These are phyloP conservation scores for Botrytis elliptica DNA, from an alignment of 2,329 filamentous ascomycete genomes.

Conservation along the genomic window DNA sequence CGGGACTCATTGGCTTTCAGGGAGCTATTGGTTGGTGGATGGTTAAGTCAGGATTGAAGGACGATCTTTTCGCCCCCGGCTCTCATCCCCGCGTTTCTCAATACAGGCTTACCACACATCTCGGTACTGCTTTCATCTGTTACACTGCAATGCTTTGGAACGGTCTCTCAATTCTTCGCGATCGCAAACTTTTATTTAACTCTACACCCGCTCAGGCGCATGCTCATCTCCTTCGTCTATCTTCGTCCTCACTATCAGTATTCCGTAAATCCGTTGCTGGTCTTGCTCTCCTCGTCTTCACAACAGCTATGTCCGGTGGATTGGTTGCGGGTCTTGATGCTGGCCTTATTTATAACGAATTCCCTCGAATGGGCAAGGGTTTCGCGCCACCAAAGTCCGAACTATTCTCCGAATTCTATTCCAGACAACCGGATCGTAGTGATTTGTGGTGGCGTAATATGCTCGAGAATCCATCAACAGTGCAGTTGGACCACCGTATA, in stretches of 20 bases:
- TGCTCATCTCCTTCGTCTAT: constrained; percentile 59
- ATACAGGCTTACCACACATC: constrained; percentile 86
- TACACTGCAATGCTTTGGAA: constrained; percentile 94
- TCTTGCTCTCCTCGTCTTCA: constrained; percentile 75
- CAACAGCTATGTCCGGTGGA: constrained; percentile 88
- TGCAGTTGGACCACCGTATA: constrained; percentile 93
- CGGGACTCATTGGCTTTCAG: constrained; percentile 87
- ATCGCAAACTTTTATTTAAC: constrained; percentile 63
- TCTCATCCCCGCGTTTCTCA: constrained; percentile 91
- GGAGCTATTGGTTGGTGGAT: constrained; percentile 99
- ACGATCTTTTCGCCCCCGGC: constrained; percentile 90
- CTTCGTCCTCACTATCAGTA: constrained; percentile 63
- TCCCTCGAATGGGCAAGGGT: constrained; percentile 89
- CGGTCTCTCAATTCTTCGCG: constrained; percentile 79
- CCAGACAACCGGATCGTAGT: constrained; percentile 69
- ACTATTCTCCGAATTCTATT: constrained; percentile 84
- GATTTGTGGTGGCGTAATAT: constrained; percentile 97
- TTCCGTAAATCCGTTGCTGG: constrained; percentile 73
- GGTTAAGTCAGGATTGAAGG: constrained; percentile 94
- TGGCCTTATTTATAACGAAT: constrained; percentile 97
- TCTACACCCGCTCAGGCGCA: constrained; percentile 60
- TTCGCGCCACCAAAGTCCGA: constrained; percentile 78
- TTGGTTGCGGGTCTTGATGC: constrained; percentile 94
- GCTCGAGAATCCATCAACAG: constrained; percentile 92
- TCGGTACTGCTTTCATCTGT: constrained; percentile 87